phyloP scores from a whole-genome alignment of 768 basidiomycete genomes.

The Leucosporidium yakuticum region DNA sequence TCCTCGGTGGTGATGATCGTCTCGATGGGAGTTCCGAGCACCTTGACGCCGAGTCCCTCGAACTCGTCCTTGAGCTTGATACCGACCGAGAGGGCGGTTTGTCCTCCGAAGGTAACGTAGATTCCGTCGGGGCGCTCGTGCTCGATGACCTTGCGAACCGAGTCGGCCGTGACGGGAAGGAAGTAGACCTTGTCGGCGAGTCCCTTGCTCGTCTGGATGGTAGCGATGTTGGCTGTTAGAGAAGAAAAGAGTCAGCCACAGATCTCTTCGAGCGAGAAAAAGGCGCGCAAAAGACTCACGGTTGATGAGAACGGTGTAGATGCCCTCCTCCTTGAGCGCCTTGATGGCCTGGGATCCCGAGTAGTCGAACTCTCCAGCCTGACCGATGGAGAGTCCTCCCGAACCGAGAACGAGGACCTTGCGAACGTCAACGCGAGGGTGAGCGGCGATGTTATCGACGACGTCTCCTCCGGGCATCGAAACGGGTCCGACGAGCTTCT shows the following conservation, averaged over 20 bases:
- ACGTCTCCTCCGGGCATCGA: constrained; percentile 53
- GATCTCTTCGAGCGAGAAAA: not conserved
- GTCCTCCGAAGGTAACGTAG: constrained; percentile 96
- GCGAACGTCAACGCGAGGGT: constrained; percentile 61
- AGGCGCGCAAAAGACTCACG: constrained; percentile 41
- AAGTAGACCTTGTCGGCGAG: constrained; percentile 99
- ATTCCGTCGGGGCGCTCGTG: constrained; percentile 99
- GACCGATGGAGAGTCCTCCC: constrained; percentile 94
- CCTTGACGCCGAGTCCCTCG: constrained; percentile 75
- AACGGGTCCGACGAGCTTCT: constrained; percentile 42
- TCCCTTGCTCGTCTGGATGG: constrained; percentile 49
- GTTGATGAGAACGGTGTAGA: constrained; percentile 97
- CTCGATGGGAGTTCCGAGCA: constrained; percentile 92
- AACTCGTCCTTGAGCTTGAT: constrained; percentile 98
- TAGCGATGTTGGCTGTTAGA: constrained; percentile 78
- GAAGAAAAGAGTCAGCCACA: not conserved
- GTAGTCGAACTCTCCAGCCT: constrained; percentile 99
- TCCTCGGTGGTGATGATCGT: constrained; percentile 98
- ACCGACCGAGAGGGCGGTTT: constrained; percentile 93
- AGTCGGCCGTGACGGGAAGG: constrained; percentile 95
- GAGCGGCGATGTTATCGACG: constrained; percentile 69
- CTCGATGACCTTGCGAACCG: constrained; percentile 95
- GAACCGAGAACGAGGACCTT: constrained; percentile 97
- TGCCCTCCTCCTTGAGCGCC: constrained; percentile 96
- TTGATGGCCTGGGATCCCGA: constrained; percentile 99